Base-by-base conservation (phyloP, 148 eudicot genomes). In the Rhododendron kiyosumense region DNA sequence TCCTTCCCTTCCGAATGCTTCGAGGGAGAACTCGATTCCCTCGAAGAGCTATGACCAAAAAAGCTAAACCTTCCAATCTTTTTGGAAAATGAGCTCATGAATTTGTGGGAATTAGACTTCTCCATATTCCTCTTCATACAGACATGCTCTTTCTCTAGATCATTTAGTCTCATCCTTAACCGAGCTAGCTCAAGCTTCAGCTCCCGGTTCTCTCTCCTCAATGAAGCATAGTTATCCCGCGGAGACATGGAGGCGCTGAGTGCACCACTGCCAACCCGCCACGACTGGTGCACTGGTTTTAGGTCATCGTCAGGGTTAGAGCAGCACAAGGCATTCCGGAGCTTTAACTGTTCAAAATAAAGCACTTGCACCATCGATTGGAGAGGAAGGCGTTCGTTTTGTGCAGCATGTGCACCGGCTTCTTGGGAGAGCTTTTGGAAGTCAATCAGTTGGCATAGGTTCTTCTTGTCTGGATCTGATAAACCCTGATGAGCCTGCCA, bases 381-480 rank as follows among this genome's bases (percentile, higher is more conserved):
- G n/a, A 97, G 91, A 7, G 99, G 98, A 52, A 97, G 96, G 83
- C 99, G 95, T 86, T 97, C 99, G 63, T 97, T 97, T 85, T 95
- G 98, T 32, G 99, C 99, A 80, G 99, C 98, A n/a, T 95, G 98
- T 11, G 97, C 93, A 20, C 98, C 99, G 7, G 98, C 94, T 89
- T 96, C 99, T 85, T 90, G 97, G 84, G 99, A 92, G 6, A 96
- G 97, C 89, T 95, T 96, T 75, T 94, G 96, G 88, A 94, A 96
- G 86, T 96, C 98, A 13, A 96, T 92, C 87, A 96, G 69, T 85
- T 95, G 94, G 91, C 98, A 92, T 46, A 96, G 94, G 86, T 86
- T 94, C 63, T 94, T 93, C 89, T 84, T 95, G 74, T 96, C 99
- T 84, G 90, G 79, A 32, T 96, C 99, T 78, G 94, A 69, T 84